These are phyloP conservation scores for Endotrypanum monterogeii DNA, from an alignment of 208 protist genomes.

Conservation along the genomic window DNA sequence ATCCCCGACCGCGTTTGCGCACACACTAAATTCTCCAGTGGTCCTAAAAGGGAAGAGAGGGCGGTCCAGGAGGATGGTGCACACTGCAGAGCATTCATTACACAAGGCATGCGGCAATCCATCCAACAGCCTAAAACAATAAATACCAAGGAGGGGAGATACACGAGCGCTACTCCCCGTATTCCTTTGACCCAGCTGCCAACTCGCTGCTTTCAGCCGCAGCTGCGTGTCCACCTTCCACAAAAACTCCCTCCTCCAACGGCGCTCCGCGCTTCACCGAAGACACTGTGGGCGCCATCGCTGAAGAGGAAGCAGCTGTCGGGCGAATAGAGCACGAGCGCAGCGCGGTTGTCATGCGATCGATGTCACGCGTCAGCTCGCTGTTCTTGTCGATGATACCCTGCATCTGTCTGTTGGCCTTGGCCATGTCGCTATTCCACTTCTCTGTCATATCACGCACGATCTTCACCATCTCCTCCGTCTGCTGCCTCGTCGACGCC, in stretches of 20 bases:
- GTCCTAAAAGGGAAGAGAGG: no score
- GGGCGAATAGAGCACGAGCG: constrained; percentile 65
- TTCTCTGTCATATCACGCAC: constrained; percentile 53
- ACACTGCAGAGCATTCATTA: neutral
- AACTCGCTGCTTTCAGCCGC: neutral
- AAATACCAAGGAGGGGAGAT: no score
- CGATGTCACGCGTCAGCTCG: constrained; percentile 74
- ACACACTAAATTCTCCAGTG: no score
- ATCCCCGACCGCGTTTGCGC: no score
- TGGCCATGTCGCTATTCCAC: constrained; percentile 62
- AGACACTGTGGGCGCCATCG: neutral
- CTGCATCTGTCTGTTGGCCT: constrained; percentile 69
- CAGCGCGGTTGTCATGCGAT: constrained; percentile 78
- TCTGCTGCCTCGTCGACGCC: constrained; percentile 53
- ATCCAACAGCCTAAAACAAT: no score
- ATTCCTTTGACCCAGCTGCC: neutral
- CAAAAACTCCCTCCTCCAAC: neutral
- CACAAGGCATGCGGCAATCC: neutral
- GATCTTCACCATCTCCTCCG: constrained; percentile 58
- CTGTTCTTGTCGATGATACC: constrained; percentile 85
- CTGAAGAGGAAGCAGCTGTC: constrained; percentile 12
- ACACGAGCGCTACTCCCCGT: neutral
- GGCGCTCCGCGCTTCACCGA: neutral
- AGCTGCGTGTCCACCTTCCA: neutral
- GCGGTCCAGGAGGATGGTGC: neutral